Conservation (phyloP, 2,329 filamentous ascomycete genomes). For the Coniochaeta pulveracea region DNA sequence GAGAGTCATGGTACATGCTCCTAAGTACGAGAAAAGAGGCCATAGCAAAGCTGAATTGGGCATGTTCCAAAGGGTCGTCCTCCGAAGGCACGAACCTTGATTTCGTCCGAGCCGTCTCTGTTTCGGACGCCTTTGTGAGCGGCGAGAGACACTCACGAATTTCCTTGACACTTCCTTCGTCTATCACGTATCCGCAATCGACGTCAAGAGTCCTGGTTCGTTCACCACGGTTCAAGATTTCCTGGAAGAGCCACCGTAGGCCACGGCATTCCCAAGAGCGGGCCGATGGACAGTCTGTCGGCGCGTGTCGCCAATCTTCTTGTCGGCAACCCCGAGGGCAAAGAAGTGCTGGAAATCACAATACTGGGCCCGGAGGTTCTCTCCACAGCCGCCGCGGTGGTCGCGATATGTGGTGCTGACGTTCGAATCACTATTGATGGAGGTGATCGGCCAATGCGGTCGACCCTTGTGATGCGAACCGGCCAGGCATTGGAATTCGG, state of each 20-base stretch:
- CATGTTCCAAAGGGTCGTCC: no score
- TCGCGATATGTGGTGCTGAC: conserved; percentile 45
- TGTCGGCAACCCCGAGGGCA: conserved; percentile 39
- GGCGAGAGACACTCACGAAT: no score
- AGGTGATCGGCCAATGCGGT: conserved; percentile 39
- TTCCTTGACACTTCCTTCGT: no score
- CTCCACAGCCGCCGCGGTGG: conserved; percentile 40
- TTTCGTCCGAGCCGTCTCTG: no score
- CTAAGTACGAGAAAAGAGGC: no score
- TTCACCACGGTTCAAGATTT: conserved; percentile 48
- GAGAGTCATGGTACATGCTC: no score
- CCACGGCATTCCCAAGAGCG: conserved; percentile 45
- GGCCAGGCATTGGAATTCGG: conserved; percentile 42
- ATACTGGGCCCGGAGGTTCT: conserved; percentile 45
- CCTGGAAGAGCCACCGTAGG: conserved; percentile 44
- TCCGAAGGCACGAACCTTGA: no score
- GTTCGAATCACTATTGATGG: conserved; percentile 41
- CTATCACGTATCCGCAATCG: conserved; percentile 38
- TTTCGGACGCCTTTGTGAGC: no score
- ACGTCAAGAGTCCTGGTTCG: conserved; percentile 42
- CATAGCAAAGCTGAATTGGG: no score
- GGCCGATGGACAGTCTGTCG: conserved; percentile 50
- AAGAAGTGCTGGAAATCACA: conserved; percentile 48
- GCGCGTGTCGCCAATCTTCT: conserved; percentile 47
- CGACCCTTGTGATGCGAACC: conserved; percentile 29